Percentiles rank a stretch among this genome's conserved stretches.
Conservation (phyloP, 73 alveolate genomes). For the Breviolum minutum region DNA sequence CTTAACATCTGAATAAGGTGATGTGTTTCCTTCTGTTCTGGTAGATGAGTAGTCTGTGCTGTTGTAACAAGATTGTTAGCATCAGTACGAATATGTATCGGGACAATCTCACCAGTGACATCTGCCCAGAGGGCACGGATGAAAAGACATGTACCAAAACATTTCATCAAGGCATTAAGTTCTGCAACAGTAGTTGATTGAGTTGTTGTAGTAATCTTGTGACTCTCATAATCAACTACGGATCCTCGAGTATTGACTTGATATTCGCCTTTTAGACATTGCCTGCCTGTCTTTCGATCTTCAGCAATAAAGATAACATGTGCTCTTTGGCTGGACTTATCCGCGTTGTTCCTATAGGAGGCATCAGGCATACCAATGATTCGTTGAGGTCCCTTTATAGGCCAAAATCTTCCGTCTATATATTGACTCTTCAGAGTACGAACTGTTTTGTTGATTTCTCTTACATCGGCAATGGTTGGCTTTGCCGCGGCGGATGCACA, state of each 20-base stretch:
- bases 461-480: background rate
- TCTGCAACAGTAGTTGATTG: slow-evolving; percentile 33
- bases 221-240: background rate
- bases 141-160: slow-evolving; percentile 4
- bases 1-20: too few relatives aligned
- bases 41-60: too few relatives aligned
- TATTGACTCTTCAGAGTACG: background rate
- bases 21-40: too few relatives aligned
- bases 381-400: background rate
- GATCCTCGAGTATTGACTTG: background rate
- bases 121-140: slow-evolving; percentile 21
- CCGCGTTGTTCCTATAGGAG: slow-evolving; percentile 14
- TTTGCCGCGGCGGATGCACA: background rate
- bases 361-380: background rate
- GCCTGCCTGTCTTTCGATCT: background rate
- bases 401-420: background rate
- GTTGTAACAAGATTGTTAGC: too few relatives aligned
- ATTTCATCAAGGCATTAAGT: background rate
- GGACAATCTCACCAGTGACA: too few relatives aligned
- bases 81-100: too few relatives aligned
- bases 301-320: slow-evolving; percentile 21
- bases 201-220: background rate
- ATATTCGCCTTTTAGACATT: background rate
- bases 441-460: background rate
- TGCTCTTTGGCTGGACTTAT: background rate